These are phyloP conservation scores for Mortierella claussenii DNA, from an alignment of 192 early-diverging fungal genomes.

Conservation along the genomic window DNA sequence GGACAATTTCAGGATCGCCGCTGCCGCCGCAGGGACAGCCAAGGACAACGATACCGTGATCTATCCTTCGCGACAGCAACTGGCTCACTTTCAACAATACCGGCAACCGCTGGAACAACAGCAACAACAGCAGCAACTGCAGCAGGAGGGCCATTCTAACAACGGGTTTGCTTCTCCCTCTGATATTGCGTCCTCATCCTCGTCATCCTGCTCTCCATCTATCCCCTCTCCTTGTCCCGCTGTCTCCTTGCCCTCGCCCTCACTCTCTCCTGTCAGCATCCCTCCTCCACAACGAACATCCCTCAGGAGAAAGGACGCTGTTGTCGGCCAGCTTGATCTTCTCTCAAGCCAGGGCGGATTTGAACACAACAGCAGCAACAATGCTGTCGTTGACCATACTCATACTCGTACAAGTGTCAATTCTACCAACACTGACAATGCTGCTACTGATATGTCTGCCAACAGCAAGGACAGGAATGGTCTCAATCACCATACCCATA, in stretches of 20 bases:
- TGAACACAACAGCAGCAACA: conserved; percentile 13
- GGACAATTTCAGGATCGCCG: conserved; percentile 27
- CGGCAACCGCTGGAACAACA: conserved; percentile 3
- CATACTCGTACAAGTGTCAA: not conserved
- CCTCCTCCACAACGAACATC: conserved; percentile 19
- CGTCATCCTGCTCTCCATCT: conserved; percentile 11
- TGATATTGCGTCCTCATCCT: not conserved
- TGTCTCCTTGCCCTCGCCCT: conserved; percentile 14
- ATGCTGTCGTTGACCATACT: not conserved
- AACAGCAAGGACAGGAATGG: not conserved
- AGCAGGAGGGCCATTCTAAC: not conserved
- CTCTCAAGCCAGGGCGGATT: conserved; percentile 6
- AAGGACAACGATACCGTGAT: conserved; percentile 3
- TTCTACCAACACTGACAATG: not conserved
- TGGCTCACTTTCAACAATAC: conserved; percentile 17
- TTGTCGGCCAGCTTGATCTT: not conserved
- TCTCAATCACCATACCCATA: not conserved
- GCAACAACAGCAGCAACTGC: too few relatives aligned
- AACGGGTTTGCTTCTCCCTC: not conserved
- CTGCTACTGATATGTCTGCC: not conserved
- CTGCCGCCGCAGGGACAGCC: not conserved
- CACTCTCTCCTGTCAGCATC: conserved; percentile 9
- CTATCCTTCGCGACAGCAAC: not conserved
- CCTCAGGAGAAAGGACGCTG: not conserved
- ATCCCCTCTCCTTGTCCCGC: conserved; percentile 12